Base-by-base conservation (phyloP, 768 basidiomycete genomes). In the Rhodotorula toruloides region DNA sequence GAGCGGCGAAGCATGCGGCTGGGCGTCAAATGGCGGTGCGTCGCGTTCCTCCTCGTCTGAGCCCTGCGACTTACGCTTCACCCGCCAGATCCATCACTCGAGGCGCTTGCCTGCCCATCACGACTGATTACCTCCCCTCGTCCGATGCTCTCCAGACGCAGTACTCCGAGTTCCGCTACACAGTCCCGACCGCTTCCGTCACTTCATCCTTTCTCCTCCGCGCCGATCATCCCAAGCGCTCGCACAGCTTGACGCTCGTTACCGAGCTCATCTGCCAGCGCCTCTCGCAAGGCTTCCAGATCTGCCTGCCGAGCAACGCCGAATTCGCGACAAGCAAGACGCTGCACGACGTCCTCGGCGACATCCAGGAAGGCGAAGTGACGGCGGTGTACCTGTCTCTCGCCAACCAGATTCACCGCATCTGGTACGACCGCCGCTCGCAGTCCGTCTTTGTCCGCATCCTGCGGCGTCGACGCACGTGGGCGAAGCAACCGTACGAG, bases 281-380 rank as follows among this genome's bases (percentile, higher is more conserved):
- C 31, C 82, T 98, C 19, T 86, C 89, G 19, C 91, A 97, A 6
- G 93, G 93, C 29, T 98, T 97, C 77, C 94, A 97, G 76, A 90
- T 97, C 73, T 85, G 96, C n/a, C 65, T 58, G 40, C 61, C 88
- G 7, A 84, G 87, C 2, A 83, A 87, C 5, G 85, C 86, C 50
- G 83, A 58, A 55, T 2, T 42, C 32, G 66, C 60, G 49, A 46
- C 55, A 43, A 40, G 37, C 49, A 72, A 72, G 42, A 68, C 71
- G 19, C 36, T 78, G 2, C 75, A 76, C 4, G 78, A 80, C 56
- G 76, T 78, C 2, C 68, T 80, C 3, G 62, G 55, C 42, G 69
- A 70, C 43, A 67, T 73, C 34, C 72, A 75, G 27, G 50, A 72
- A 71, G 70, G 76, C 48, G 62, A 76, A 22, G 71, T 68, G 39